Base-by-base conservation (phyloP, 108 stramenopile species). In the Mediolabrus comicus region DNA sequence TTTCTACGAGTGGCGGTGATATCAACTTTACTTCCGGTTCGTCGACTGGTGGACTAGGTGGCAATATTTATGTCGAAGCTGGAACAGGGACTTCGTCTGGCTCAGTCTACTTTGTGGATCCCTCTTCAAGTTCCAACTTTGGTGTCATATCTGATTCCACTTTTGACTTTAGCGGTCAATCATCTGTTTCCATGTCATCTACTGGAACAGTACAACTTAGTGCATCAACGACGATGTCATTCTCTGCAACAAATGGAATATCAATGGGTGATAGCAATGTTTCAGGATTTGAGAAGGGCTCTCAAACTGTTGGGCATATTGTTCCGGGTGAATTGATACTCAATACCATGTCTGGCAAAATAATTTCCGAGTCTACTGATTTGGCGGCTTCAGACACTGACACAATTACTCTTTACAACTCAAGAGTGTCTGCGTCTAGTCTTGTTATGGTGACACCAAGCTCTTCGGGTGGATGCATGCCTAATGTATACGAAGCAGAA, bases 201-300 rank as follows among this genome's bases (percentile, higher is more conserved):
- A 53, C 51, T 28, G 67, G 74, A 26, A 53, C 49, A 16, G 36
- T 75, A 11, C 31, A 62, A 13, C 3, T 75, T 14, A 22, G 59
- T 0, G 56, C 67, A 2, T 62, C 67, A 14, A 25, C 67, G 11
- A 62, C 67, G 3, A 25, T 75, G 30, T 69, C 67, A 1, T 11
- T 75, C 1, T 32, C 59, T 34, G 59, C 54, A 49, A 30, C 46
- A 5, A 69, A 32, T 62, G 74, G 74, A 30, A 75, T 75, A 7
- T 68, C 67, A 25, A 14, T 75, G 12, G 74, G 74, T 32, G 74
- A 75, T 16, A 69, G 74, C 41, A 34, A 75, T 55, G 59, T 75
- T 38, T 60, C 13, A 54, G 59, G 74, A 22, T 75, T 54, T 75
- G 74, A 75, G 43, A 75, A 57, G 31, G 67, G 67, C 0, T 57